Evolutionary conservation across 345 rosid genomes (phyloP).

Genomic region (Gossypium raimondii): DNA sequence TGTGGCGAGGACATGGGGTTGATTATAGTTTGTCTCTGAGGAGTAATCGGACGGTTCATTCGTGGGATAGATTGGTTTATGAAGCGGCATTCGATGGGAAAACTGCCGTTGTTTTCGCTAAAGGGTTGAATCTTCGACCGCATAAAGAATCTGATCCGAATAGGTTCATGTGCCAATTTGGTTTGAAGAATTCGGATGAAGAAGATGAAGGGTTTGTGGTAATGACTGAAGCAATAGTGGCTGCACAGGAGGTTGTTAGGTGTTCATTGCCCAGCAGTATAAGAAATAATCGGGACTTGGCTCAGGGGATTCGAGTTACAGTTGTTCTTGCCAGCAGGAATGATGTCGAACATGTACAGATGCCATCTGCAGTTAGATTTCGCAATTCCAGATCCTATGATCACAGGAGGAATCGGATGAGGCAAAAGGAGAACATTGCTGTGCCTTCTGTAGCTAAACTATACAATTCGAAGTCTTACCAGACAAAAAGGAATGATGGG

Average conservation of each 20-base stretch:
- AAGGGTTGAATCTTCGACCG: slow-evolving; percentile 87
- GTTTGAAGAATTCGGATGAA: slow-evolving; percentile 35
- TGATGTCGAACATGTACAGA: slow-evolving; percentile 20
- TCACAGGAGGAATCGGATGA: slow-evolving; percentile 12
- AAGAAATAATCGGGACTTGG: slow-evolving; percentile 40
- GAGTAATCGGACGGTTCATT: slow-evolving; percentile 42
- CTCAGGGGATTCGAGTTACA: slow-evolving; percentile 52
- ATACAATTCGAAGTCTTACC: slow-evolving; percentile 21
- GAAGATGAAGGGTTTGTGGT: slow-evolving; percentile 38
- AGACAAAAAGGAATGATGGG: slow-evolving; percentile 22
- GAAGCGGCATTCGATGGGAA: slow-evolving; percentile 68
- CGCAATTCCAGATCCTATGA: slow-evolving; percentile 3
- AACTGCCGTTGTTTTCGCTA: slow-evolving; percentile 68
- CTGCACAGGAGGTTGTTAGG: slow-evolving; percentile 90
- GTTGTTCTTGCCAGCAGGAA: slow-evolving; percentile 21
- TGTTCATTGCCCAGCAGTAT: slow-evolving; percentile 70
- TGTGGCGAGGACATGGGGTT: slow-evolving; percentile 35
- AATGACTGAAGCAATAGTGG: slow-evolving; percentile 56
- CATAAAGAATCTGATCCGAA: slow-evolving; percentile 63
- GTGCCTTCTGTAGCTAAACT: slow-evolving; percentile 66
- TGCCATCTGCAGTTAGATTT: slow-evolving; percentile 23
- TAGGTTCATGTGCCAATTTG: slow-evolving; percentile 64
- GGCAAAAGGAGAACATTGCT: slow-evolving; percentile 21
- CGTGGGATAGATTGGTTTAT: slow-evolving; percentile 72
- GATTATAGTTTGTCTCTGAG: slow-evolving; percentile 13